Evolutionary conservation across 208 protist genomes (phyloP).

Genomic region (Trypanosoma melophagium): DNA sequence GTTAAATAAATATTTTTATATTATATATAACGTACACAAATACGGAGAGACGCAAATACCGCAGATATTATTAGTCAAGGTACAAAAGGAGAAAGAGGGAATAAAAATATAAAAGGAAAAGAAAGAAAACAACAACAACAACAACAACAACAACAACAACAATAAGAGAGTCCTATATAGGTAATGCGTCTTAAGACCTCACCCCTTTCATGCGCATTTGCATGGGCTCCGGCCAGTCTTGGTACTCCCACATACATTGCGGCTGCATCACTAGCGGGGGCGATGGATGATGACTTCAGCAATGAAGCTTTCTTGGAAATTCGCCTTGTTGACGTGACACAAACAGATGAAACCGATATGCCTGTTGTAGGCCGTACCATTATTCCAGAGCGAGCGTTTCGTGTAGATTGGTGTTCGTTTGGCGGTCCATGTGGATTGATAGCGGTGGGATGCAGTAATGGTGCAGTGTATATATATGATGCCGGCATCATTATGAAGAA

Average conservation of each 20-base stretch:
- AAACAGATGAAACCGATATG: slow-evolving; percentile 72
- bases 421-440: slow-evolving; percentile 60
- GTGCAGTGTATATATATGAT: slow-evolving; percentile 72
- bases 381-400: slow-evolving; percentile 57
- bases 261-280: slow-evolving; percentile 58
- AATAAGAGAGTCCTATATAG: neutral
- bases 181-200: slow-evolving; percentile 67
- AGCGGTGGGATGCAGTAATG: slow-evolving; percentile 62
- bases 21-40: too few relatives aligned
- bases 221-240: slow-evolving; percentile 62
- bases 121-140: neutral
- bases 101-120: slow-evolving; percentile 18
- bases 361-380: slow-evolving; percentile 49
- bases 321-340: slow-evolving; percentile 62
- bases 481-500: slow-evolving; percentile 47
- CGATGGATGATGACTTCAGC: slow-evolving; percentile 81
- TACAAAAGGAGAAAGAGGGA: neutral
- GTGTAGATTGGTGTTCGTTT: slow-evolving; percentile 77
- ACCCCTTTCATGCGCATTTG: slow-evolving; percentile 65
- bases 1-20: too few relatives aligned
- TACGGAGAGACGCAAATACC: too few relatives aligned
- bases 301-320: slow-evolving; percentile 66
- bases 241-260: slow-evolving; percentile 65
- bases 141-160: neutral
- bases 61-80: too few relatives aligned